Evolutionary conservation across 2,329 filamentous ascomycete species (phyloP), one percentile per base, ranked within the genome.

Genomic region (Hypocrella siamensis): DNA sequence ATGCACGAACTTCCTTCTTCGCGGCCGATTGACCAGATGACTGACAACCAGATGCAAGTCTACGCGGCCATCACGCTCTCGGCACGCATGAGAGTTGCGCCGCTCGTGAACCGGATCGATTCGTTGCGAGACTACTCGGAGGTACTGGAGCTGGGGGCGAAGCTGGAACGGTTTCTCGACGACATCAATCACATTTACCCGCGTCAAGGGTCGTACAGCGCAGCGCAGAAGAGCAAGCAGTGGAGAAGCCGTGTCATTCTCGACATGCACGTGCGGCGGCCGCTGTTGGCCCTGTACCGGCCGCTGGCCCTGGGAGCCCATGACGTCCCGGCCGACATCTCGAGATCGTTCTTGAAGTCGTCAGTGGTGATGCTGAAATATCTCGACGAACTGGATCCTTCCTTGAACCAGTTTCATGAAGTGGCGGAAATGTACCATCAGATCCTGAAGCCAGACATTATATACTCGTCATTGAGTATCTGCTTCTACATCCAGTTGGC

Each of bases 311-410:
- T 71, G 38, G 63, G 65, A n/a, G 55, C 60, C 4, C 46, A 56
- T 5, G 62, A 65, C 32, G 61, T 59, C 3, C 67, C 65, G 9
- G 51, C 56, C 5, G 63, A 67, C 35, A 67, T 71, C 21, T 56
- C 63, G 30, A 58, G 63, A 17, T 54, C 60, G 5, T 71, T 70
- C 37, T 46, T 72, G 22, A 57, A 63, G 31, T 70, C 65, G 0
- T 69, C 63, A 3, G 67, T 70, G 57, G 57, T 64, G 12, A 58
- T 71, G n/a, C 50, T 70, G 30, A 63, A 60, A 11, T 70, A 68
- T 35, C 49, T 70, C 28, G 65, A 70, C 37, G 65, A 70, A 37
- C 46, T 70, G 5, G 65, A 70, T 35, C 60, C 63, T 0, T 44
- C 51, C 17, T 51, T 58, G 5, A 52, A 60, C 3, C 57, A 61